A percentile compares a stretch with the other conserved stretches of the same genome.
These are phyloP conservation scores for Daldinia decipiens DNA, from an alignment of 495 filamentous ascomycete species.

Conservation along the genomic window DNA sequence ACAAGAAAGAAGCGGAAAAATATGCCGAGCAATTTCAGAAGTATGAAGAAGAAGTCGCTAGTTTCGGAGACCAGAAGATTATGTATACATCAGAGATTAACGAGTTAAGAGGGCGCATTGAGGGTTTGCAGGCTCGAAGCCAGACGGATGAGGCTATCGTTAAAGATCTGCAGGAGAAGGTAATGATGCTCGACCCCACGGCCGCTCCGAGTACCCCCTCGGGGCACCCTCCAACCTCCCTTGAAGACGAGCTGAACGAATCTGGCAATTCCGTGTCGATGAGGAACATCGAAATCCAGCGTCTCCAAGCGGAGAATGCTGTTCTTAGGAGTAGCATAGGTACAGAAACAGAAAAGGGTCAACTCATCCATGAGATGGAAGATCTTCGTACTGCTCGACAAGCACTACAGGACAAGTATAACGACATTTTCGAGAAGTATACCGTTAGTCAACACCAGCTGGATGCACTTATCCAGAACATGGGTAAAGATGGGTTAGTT, in stretches of 20 bases:
- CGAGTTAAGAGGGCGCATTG: conserved; percentile 40
- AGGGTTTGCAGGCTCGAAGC: conserved; percentile 42
- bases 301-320: conserved; percentile 64
- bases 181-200: conserved; percentile 48
- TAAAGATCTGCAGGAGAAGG: conserved; percentile 48
- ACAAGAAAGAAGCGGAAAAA: conserved; percentile 45
- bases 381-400: conserved; percentile 45
- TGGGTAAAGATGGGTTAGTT: conserved; percentile 62
- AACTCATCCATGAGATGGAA: conserved; percentile 61
- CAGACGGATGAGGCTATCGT: conserved; percentile 46
- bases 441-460: conserved; percentile 63
- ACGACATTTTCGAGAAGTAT: conserved; percentile 60
- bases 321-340: conserved; percentile 61
- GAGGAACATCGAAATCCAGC: conserved; percentile 57
- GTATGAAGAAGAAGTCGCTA: conserved; percentile 48
- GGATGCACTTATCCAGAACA: conserved; percentile 57
- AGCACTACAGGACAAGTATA: conserved; percentile 57
- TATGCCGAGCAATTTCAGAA: conserved; percentile 48
- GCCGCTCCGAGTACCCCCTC: conserved; percentile 38
- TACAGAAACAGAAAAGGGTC: conserved; percentile 60
- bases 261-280: conserved; percentile 42
- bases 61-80: conserved; percentile 44
- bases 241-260: conserved; percentile 51
- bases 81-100: conserved; percentile 43
- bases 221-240: conserved; percentile 32